A percentile compares a stretch with the other conserved stretches of the same genome.
These are phyloP conservation scores for Alternaria dauci DNA, from an alignment of 2,329 filamentous ascomycete species.

Conservation along the genomic window DNA sequence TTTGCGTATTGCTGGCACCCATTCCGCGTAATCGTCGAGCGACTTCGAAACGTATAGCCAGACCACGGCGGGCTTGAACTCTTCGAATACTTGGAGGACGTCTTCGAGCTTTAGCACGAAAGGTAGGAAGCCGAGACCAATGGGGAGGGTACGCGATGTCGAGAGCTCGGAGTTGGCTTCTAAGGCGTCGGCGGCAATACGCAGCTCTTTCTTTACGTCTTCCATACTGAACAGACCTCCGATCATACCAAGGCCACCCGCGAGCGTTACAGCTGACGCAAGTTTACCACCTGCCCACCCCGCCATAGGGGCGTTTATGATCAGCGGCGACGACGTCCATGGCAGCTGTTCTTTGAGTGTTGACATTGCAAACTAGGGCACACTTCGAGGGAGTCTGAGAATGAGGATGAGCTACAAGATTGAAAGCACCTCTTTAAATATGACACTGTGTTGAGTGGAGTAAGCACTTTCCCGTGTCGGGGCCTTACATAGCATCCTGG, in stretches of 20 bases:
- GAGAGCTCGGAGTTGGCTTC: slow-evolving; percentile 20
- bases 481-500: neutral
- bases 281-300: slow-evolving; percentile 65
- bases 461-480: neutral
- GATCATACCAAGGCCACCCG: slow-evolving; percentile 58
- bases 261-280: slow-evolving; percentile 67
- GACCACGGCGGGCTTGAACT: slow-evolving; percentile 65
- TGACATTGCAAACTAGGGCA: slow-evolving; percentile 16
- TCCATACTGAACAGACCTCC: slow-evolving; percentile 49
- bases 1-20: slow-evolving; percentile 45
- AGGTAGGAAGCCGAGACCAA: slow-evolving; percentile 70
- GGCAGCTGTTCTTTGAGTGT: slow-evolving; percentile 47
- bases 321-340: slow-evolving; percentile 65
- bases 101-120: slow-evolving; percentile 56
- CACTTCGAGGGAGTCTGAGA: neutral
- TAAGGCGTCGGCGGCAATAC: slow-evolving; percentile 27
- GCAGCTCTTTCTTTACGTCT: slow-evolving; percentile 42
- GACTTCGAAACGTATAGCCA: slow-evolving; percentile 72
- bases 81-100: slow-evolving; percentile 60
- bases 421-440: neutral
- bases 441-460: neutral
- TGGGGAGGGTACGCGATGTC: slow-evolving; percentile 49
- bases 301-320: slow-evolving; percentile 74
- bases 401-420: neutral
- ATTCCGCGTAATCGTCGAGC: slow-evolving; percentile 48